Base-by-base conservation (phyloP, 2,329 filamentous ascomycete genomes). In the Pestalotiopsis sp. region DNA sequence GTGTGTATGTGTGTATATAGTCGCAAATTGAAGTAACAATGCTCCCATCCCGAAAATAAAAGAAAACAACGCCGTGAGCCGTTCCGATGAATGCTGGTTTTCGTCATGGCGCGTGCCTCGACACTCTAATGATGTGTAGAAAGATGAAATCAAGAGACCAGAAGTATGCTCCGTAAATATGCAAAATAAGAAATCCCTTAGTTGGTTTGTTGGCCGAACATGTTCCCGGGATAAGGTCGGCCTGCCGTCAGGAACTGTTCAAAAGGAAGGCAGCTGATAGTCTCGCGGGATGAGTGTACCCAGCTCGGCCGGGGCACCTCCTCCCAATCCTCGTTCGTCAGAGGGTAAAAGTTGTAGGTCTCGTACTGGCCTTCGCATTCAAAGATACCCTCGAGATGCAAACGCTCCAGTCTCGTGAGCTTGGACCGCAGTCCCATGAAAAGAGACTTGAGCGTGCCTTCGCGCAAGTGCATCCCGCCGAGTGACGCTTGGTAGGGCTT, bases 341-440 rank as follows among this genome's bases (percentile, higher is more conserved):
- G 74, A 2, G 81, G 78, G 63, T 79, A 79, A 70, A 85, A 84
- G 69, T 79, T 78, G 74, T 82, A 84, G 14, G 76, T 73, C 72
- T 84, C 82, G 70, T 80, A 76, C 12, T 38, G 76, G 64, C 80
- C 78, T 27, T 81, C 80, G 60, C 81, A 82, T 69, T 82, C 80
- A 60, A 83, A 81, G 64, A 84, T 82, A 3, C 84, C 84, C 69
- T 85, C 82, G 63, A 86, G 76, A 65, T 83, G 81, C 65, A 85
- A 76, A 23, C 80, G 79, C 70, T 82, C 76, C 25, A 85, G 77
- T 39, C 76, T 74, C 4, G 80, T 75, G 69, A 83, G 74, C 63
- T 74, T 77, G 12, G 74, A 73, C 20, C 77, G 79, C 49, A 86
- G 74, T 17, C 79, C 77, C 2, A 77, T 75, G 71, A 86, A 83